Percentiles rank a stretch among this genome's conserved stretches.
phyloP scores from a whole-genome alignment of 257 asterid species.

The Solanum sparsipilum region DNA sequence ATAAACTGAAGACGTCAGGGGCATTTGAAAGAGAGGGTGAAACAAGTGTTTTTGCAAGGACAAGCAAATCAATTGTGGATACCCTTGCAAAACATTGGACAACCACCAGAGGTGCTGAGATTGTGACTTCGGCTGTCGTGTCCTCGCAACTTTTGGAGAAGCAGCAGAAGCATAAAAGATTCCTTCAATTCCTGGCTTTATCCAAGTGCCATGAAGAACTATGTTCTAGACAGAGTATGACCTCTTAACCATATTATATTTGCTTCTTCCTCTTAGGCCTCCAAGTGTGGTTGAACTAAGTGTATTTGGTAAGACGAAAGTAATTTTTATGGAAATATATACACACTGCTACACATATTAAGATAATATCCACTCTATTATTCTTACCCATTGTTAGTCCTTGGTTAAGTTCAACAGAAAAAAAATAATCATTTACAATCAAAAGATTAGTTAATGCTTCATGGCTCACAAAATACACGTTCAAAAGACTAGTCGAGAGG shows the following conservation, averaged over 20 bases:
- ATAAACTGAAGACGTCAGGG: slow-evolving; percentile 52
- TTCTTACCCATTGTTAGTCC: not conserved
- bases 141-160: slow-evolving; percentile 76
- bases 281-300: not conserved
- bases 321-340: not conserved
- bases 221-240: slow-evolving; percentile 72
- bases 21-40: slow-evolving; percentile 96
- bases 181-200: slow-evolving; percentile 91
- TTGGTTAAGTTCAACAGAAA: not conserved
- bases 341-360: not conserved
- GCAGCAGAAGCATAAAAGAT: slow-evolving; percentile 75
- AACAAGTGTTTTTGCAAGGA: slow-evolving; percentile 63
- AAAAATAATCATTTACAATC: not conserved
- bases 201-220: slow-evolving; percentile 95
- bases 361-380: not conserved
- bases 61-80: slow-evolving; percentile 89
- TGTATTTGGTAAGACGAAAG: not conserved
- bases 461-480: not conserved
- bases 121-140: slow-evolving; percentile 58
- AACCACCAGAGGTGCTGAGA: slow-evolving; percentile 87
- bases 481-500: not conserved
- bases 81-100: slow-evolving; percentile 98
- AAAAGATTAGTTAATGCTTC: not conserved
- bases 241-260: slow-evolving; percentile 2
- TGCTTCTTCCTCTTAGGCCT: not conserved